These are phyloP conservation scores for Cenchrus fungigraminus DNA, from an alignment of 176 grass and related monocot species.

Conservation along the genomic window DNA sequence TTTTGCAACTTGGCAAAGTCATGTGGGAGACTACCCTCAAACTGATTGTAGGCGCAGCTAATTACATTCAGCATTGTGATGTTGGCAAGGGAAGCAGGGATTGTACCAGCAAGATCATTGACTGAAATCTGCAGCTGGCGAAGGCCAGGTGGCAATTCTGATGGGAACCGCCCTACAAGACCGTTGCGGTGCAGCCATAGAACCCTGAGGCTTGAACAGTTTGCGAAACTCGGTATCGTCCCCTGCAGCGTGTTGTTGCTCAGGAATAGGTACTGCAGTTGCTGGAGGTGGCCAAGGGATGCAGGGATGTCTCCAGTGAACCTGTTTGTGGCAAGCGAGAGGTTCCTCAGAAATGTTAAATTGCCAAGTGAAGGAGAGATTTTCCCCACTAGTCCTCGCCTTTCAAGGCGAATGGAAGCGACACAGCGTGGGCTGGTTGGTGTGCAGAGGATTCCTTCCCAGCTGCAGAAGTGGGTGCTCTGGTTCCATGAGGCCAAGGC, in stretches of 20 bases:
- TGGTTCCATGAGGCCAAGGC: slow-evolving; percentile 43
- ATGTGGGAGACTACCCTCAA: slow-evolving; percentile 31
- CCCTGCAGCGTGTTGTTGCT: slow-evolving; percentile 17
- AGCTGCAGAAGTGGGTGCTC: slow-evolving; percentile 36
- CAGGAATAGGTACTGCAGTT: not conserved
- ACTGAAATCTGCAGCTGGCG: not conserved
- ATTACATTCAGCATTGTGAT: not conserved
- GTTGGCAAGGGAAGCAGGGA: not conserved
- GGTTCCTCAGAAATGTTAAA: not conserved
- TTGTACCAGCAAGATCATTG: not conserved
- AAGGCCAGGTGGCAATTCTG: not conserved
- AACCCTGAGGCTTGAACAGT: not conserved
- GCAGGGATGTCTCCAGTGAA: slow-evolving; percentile 35
- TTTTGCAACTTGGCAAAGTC: slow-evolving; percentile 6
- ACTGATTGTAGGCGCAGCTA: not conserved
- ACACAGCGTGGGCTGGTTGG: slow-evolving; percentile 12
- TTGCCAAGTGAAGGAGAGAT: slow-evolving; percentile 34
- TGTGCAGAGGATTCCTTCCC: not conserved
- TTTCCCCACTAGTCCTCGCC: not conserved
- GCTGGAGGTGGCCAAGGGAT: slow-evolving; percentile 19
- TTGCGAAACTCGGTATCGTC: not conserved
- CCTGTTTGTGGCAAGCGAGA: not conserved
- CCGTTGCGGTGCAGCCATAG: not conserved
- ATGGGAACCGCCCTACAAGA: not conserved
- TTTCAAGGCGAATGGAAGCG: not conserved